phyloP scores from a whole-genome alignment of 2,329 filamentous ascomycete species.

The Daldinia sp. region DNA sequence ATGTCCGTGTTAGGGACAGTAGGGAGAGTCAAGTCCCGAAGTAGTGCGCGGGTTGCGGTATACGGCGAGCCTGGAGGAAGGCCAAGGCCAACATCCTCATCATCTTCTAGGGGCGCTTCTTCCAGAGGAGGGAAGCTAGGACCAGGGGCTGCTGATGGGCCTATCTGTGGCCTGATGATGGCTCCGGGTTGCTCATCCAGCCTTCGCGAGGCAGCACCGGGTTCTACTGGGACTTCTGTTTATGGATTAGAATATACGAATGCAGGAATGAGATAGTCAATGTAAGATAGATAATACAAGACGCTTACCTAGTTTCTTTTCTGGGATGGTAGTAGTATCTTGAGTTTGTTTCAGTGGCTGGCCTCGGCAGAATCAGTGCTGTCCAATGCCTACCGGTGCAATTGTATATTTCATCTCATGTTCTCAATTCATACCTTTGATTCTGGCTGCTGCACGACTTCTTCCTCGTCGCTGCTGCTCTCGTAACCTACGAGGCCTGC shows the following conservation, averaged over 20 bases:
- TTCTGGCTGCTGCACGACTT: conserved; percentile 36
- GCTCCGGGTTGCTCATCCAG: conserved; percentile 29
- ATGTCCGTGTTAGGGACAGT: conserved; percentile 76
- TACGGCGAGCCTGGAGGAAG: conserved; percentile 69
- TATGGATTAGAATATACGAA: conserved; percentile 9
- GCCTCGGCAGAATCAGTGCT: conserved; percentile 48
- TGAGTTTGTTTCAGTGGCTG: conserved; percentile 43
- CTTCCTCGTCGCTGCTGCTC: conserved; percentile 48
- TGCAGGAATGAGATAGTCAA: not conserved
- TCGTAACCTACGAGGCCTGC: conserved; percentile 46
- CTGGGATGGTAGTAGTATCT: conserved; percentile 29
- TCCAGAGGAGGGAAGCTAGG: conserved; percentile 46
- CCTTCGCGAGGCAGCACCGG: conserved; percentile 19
- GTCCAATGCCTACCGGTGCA: conserved; percentile 38
- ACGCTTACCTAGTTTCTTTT: conserved; percentile 38
- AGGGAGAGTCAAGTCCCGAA: conserved; percentile 79
- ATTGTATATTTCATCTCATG: conserved; percentile 21
- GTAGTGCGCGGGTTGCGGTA: conserved; percentile 67
- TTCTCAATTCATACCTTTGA: conserved; percentile 45
- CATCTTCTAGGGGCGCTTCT: conserved; percentile 43
- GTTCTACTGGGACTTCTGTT: conserved; percentile 25
- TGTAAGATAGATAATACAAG: not conserved
- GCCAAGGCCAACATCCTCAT: conserved; percentile 30
- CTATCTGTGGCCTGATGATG: conserved; percentile 46
- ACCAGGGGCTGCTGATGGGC: conserved; percentile 37